A percentile compares a stretch with the other conserved stretches of the same genome.
phyloP scores from a whole-genome alignment of 2,329 filamentous ascomycete species.

The Delphinella strobiligena region DNA sequence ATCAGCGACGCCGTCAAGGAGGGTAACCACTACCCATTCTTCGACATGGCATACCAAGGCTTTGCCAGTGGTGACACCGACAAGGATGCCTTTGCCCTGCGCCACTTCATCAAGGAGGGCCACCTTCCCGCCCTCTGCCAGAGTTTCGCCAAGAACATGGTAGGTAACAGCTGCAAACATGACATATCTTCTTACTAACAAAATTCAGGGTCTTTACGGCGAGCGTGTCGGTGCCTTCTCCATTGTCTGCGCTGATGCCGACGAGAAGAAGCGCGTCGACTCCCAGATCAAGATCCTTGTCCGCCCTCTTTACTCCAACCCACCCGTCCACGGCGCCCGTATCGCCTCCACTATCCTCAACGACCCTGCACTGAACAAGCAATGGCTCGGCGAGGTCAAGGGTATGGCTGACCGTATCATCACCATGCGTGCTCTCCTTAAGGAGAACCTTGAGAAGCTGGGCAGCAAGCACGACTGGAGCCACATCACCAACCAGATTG shows the following conservation, averaged over 20 bases:
- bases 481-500: conserved; percentile 96
- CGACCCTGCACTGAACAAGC: conserved; percentile 69
- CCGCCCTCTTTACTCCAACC: conserved; percentile 95
- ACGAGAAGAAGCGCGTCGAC: conserved; percentile 91
- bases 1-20: conserved; percentile 80
- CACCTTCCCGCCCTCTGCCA: conserved; percentile 81
- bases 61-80: conserved; percentile 89
- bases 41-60: conserved; percentile 99
- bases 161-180: conserved; percentile 27
- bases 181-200: conserved; percentile 9
- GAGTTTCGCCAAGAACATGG: conserved; percentile 99
- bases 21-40: conserved; percentile 85
- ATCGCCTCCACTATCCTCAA: conserved; percentile 89
- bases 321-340: conserved; percentile 88
- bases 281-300: conserved; percentile 98
- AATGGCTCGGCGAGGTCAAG: conserved; percentile 96
- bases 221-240: conserved; percentile 97
- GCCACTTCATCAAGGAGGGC: conserved; percentile 86
- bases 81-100: conserved; percentile 84
- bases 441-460: conserved; percentile 87
- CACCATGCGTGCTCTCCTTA: conserved; percentile 88
- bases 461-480: conserved; percentile 97
- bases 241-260: conserved; percentile 68
- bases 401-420: conserved; percentile 99
- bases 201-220: conserved; percentile 73